Base-by-base conservation (phyloP, 192 early-diverging fungal species). In the Coemansia sp. region DNA sequence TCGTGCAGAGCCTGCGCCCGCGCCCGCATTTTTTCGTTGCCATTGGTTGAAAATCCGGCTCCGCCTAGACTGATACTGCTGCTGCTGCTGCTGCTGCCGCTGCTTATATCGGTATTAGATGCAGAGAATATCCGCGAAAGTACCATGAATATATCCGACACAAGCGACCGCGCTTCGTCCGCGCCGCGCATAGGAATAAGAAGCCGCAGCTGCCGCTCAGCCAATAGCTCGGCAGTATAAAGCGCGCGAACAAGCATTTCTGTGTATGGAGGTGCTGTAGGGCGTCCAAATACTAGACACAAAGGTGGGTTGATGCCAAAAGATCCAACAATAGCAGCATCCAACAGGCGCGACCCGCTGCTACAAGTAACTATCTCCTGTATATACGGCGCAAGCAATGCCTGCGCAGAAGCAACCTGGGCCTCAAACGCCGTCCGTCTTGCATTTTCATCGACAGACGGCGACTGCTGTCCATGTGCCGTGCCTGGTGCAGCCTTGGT, bases 171-270 rank as follows among this genome's bases (percentile, higher is more conserved):
- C 5, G 76, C 76, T 64, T 73, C 63, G 44, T 78, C 76, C 15
- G 71, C 63, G 30, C 64, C 68, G 60, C 64, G 48, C 62, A 63
- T 53, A n/a, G 78, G 69, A 34, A 63, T 66, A 58, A 81, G 49
- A 5, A 81, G 78, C 35, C 73, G 57, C 10, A 75, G 64, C 64
- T 81, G 72, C 20, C 78, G 66, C 26, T 69, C 67, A 21, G 73
- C 67, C 62, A 81, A 58, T 1, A 69, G 51, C 36, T 75, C 73
- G 38, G 73, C 73, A 20, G 62, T 33, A 24, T 69, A 69, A 15
- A 81, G 66, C 16, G 73, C 69, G 2, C 30, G 44, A 2, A 75
- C 73, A 59, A 59, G 15, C 26, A 56, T 43, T 24, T 45, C 66
- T 35, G 24, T 41, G 34, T 70, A 36, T 26, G 69, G 71, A 5